Base-by-base conservation (phyloP, 2,329 filamentous ascomycete genomes). In the Ophiobolus disseminans region DNA sequence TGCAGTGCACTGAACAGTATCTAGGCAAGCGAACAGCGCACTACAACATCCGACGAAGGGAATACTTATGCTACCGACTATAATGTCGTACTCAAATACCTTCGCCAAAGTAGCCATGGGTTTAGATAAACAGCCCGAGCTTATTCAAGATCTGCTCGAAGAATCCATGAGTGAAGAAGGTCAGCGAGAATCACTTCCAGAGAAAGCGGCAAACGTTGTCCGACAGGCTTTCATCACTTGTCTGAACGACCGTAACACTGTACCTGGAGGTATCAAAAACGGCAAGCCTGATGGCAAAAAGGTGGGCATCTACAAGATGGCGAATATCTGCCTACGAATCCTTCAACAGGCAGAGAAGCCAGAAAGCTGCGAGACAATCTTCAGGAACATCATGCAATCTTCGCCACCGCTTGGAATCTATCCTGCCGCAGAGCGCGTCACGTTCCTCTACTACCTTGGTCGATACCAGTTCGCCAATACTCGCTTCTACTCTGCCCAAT, bases 371-470 rank as follows among this genome's bases (percentile, higher is more conserved):
- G 89, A 90, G 57, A 91, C 93, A 71, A 89, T 97, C 63, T 94
- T 97, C 68, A 87, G 86, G 58, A 95, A 94, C 67, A 93, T 97
- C 56, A 87, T 86, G 40, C 86, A 89, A 47, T 88, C 90, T 57
- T 92, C 90, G 0, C 91, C 91, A 1, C 90, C 91, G 0, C 76
- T 97, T 10, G 81, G 83, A 1, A 83, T 90, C 41, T 97, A 95
- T 66, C 91, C 92, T 2, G 90, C 90, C 17, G 83, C 88, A 5
- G 90, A 97, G 69, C 85, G 91, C 39, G 91, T 96, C 40, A 96
- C 91, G 3, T 97, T 92, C 63, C 86, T 97, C 11, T 97, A 96
- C 76, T 96, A 96, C 69, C 86, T 97, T 5, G 93, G 93, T 14
- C 87, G 91, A 49, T 97, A 93, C 74, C 86, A 92, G 66, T 91